phyloP scores from a whole-genome alignment of 495 filamentous ascomycete species.

The Margaritispora aquatica region DNA sequence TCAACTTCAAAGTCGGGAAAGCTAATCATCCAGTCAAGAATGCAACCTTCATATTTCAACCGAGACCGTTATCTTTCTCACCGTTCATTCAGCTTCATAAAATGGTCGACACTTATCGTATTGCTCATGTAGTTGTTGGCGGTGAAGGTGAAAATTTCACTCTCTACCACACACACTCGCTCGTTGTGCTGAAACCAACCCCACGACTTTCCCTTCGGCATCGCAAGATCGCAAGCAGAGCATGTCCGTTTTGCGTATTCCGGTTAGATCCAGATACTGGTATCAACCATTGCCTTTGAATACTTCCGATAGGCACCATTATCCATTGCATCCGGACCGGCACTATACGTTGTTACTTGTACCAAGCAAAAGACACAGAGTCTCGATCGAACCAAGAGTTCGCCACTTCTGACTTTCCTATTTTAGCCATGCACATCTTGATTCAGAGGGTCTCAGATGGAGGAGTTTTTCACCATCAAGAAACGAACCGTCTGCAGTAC shows the following conservation, averaged over 20 bases:
- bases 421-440: background rate
- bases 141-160: background rate
- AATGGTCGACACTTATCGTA: background rate
- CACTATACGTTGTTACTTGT: too few species aligned
- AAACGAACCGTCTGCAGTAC: too few species aligned
- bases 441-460: background rate
- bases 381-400: too few species aligned
- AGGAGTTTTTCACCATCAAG: too few species aligned
- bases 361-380: too few species aligned
- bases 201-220: background rate
- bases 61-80: background rate
- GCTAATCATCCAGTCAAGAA: background rate
- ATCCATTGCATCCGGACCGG: too few species aligned
- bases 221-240: background rate
- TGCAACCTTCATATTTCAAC: too few species aligned
- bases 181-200: background rate
- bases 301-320: background rate
- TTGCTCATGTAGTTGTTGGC: background rate
- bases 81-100: background rate
- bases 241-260: background rate
- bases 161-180: background rate
- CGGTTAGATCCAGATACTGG: too few species aligned
- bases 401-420: background rate
- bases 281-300: too few species aligned
- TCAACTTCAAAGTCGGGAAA: too few species aligned